phyloP scores from a whole-genome alignment of 2,329 filamentous ascomycete genomes.

The Rachicladosporium sp. region DNA sequence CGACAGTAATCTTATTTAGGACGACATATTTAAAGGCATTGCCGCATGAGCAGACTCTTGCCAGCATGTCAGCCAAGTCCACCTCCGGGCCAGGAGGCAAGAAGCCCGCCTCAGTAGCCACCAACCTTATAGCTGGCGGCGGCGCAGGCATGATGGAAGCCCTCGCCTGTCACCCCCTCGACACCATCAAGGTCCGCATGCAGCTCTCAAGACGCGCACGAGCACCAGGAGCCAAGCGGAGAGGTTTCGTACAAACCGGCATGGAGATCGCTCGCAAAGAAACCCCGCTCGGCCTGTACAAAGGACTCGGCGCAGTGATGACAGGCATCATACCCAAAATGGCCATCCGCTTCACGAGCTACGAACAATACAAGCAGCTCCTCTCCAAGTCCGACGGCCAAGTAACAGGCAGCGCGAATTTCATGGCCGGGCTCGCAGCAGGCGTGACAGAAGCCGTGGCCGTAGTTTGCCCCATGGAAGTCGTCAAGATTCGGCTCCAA shows the following conservation, averaged over 20 bases:
- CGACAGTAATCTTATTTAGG: neutral
- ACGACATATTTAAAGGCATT: neutral
- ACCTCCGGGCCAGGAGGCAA: slow-evolving; percentile 49
- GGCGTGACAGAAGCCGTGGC: slow-evolving; percentile 94
- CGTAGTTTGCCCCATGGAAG: slow-evolving; percentile 97
- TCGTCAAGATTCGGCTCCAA: slow-evolving; percentile 96
- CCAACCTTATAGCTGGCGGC: slow-evolving; percentile 88
- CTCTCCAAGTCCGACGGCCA: slow-evolving; percentile 56
- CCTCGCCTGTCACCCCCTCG: slow-evolving; percentile 84
- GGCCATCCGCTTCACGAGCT: slow-evolving; percentile 97
- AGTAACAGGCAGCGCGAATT: slow-evolving; percentile 61
- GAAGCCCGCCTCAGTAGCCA: slow-evolving; percentile 70
- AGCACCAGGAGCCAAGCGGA: slow-evolving; percentile 65
- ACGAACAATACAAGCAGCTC: slow-evolving; percentile 85
- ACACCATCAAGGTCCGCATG: slow-evolving; percentile 99
- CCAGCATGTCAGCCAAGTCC: slow-evolving; percentile 48
- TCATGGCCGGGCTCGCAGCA: slow-evolving; percentile 73
- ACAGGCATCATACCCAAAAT: slow-evolving; percentile 98
- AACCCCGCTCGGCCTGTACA: slow-evolving; percentile 88
- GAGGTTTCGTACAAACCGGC: slow-evolving; percentile 80
- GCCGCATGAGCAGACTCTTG: neutral
- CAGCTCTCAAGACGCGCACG: slow-evolving; percentile 82
- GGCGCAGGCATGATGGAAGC: slow-evolving; percentile 99
- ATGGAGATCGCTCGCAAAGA: slow-evolving; percentile 77
- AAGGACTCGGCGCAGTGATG: slow-evolving; percentile 90